Base-by-base conservation (phyloP, 305 asterid species). In the Galium porrigens region DNA sequence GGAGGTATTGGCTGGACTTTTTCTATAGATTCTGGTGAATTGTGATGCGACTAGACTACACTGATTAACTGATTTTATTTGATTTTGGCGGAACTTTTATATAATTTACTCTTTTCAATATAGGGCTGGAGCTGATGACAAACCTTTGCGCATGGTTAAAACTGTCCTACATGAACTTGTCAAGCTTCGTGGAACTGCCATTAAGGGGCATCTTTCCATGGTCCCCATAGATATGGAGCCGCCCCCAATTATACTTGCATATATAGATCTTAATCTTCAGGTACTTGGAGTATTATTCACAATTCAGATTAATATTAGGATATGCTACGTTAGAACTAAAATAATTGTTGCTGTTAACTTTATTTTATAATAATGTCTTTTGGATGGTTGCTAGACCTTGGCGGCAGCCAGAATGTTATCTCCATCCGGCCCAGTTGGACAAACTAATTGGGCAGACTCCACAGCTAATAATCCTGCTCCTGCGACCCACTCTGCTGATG, bases 71-170 rank as follows among this genome's bases (percentile, higher is more conserved):
- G 39, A 49, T 42, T 9, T 64, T 15, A 14, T 15, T 3, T 4
- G 18, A 30, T 0, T 64, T 49, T 48, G 9, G 56, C 32, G 29
- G 9, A 1, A 44, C 37, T 10, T 33, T 51, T 3, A 27, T 52
- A 2, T 30, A 67, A 53, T 41, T 64, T 4, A 57, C 33, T 73
- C 29, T 54, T 68, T 59, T 72, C 49, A 46, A 42, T 70, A 64
- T 71, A 94, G 99, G 82, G 99, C 99, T 67, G 99, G 97, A 68
- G 99, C 99, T 59, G 99, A 90, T 78, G 99, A 94, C 77, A 94
- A 94, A 70, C 97, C 99, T 58, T 87, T 94, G 69, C 89, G 99
- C 69, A 94, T 94, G 99, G 99, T 94, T 71, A 94, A 94, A 85
- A 90, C 97, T 69, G 99, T 94, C 78, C 84, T 94, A 58, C 97